phyloP scores from a whole-genome alignment of 371 early-diverging fungal genomes.

The Amoeboradix gromovi region DNA sequence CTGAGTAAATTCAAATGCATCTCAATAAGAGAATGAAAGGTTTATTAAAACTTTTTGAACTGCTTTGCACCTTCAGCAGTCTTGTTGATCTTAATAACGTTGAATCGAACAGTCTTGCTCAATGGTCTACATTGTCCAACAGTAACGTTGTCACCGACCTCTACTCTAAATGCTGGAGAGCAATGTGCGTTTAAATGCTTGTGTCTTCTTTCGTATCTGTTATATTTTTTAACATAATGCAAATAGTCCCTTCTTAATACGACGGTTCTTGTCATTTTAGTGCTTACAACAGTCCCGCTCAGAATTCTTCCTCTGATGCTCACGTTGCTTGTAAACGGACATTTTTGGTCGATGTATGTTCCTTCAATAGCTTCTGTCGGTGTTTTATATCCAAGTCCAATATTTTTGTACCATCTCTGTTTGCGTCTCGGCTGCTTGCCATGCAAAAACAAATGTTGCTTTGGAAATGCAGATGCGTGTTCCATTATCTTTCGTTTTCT shows the following conservation, averaged over 20 bases:
- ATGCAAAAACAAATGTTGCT: too few species aligned
- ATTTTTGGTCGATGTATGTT: conserved; percentile 98
- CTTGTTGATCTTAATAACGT: conserved; percentile 87
- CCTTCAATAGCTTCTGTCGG: conserved; percentile 88
- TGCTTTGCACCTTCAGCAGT: conserved; percentile 45
- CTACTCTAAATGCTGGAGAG: conserved; percentile 89
- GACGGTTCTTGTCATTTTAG: conserved; percentile 97
- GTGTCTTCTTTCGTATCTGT: conserved; percentile 99
- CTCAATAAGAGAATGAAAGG: too few species aligned
- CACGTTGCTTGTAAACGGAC: conserved; percentile 97
- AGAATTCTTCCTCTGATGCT: conserved; percentile 94
- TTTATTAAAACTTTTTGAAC: conserved; percentile 71
- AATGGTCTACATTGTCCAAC: conserved; percentile 92
- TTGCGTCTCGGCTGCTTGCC: too few species aligned
- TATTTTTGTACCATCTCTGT: conserved; percentile 93
- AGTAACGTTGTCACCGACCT: conserved; percentile 74
- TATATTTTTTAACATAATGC: conserved; percentile 98
- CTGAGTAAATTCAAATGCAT: too few species aligned
- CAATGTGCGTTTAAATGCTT: conserved; percentile 96
- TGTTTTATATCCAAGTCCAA: conserved; percentile 97
- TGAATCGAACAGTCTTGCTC: conserved; percentile 97
- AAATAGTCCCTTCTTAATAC: conserved; percentile 95
- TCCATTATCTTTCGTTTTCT: too few species aligned
- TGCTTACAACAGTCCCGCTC: conserved; percentile 78
- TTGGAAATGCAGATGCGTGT: too few species aligned